Evolutionary conservation across 2,329 filamentous ascomycete species (phyloP), one percentile per base, ranked within the genome.

Genomic region (Colletotrichum somersetense): DNA sequence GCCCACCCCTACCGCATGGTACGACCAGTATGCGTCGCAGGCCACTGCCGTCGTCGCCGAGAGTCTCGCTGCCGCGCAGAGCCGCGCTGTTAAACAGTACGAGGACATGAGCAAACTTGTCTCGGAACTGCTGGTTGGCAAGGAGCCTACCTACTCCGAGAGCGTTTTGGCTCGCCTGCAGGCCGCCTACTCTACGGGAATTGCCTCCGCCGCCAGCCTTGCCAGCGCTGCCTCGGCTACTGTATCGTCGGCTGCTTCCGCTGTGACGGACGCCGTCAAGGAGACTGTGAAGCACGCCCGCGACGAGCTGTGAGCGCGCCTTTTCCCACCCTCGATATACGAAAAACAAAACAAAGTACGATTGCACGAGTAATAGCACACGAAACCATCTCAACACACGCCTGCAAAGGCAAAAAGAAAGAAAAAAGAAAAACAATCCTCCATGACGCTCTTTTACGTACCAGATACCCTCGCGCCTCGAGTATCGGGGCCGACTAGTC

Each of bases 91-190:
- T 7, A 85, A 88, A 59, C 91, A 94, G 76, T 95, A 93, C 75
- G 87, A 88, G 6, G 89, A 89, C 35, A 87, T 97, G 6, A 90
- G 91, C 78, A 89, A 88, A 16, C 87, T 96, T 2, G 87, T 97
- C 18, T 92, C 92, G 1, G 94, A 97, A 80, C 85, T 97, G 1
- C 85, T 97, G 18, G 83, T 87, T 52, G 94, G 93, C 65, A 94
- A 92, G 79, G 94, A 97, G 78, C 91, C 93, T 0, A 90, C 91
- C 18, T 97, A 94, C 77, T 95, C 92, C 0, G 93, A 97, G 77
- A 95, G 92, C 71, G 92, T 96, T 3, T 90, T 94, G 81, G 89
- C 85, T 64, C 89, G 92, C 63, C 86, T 97, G 16, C 89, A 89
- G 67, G 91, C 88, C 3, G 92, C 90, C 0, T 96, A 96, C 77